These are phyloP conservation scores for Thymus quinquecostatus DNA, from an alignment of 257 asterid species.

Conservation along the genomic window DNA sequence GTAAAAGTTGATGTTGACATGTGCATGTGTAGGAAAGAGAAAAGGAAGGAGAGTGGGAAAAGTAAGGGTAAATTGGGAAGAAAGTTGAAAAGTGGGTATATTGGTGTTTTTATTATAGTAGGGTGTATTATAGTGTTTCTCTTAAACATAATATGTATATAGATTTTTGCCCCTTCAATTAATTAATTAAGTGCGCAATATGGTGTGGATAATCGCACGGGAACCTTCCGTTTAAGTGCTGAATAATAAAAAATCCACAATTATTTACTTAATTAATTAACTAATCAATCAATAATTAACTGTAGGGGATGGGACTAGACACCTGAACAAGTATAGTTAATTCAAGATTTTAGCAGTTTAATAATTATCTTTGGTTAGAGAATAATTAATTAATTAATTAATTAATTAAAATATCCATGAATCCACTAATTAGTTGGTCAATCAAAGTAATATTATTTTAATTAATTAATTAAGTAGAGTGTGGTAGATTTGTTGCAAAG, in stretches of 20 bases:
- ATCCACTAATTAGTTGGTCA: conserved; percentile 75
- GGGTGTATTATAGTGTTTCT: too few relatives aligned
- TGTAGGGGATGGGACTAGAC: conserved; percentile 65
- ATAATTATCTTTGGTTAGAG: conserved; percentile 39
- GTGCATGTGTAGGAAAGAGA: too few relatives aligned
- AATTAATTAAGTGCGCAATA: background rate
- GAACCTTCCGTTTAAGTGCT: conserved; percentile 58
- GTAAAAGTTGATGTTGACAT: too few relatives aligned
- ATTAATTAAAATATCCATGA: conserved; percentile 32
- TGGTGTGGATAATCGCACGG: conserved; percentile 47
- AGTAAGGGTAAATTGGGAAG: too few relatives aligned
- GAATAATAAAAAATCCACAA: conserved; percentile 48
- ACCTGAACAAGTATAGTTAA: conserved; percentile 41
- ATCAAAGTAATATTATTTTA: conserved; percentile 49
- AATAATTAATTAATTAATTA: conserved; percentile 40
- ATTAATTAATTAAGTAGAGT: conserved; percentile 45
- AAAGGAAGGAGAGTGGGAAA: too few relatives aligned
- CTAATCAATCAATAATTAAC: conserved; percentile 22
- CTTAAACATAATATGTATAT: too few relatives aligned
- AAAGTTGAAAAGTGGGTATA: too few relatives aligned
- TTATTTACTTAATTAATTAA: background rate
- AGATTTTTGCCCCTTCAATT: background rate
- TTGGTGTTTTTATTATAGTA: too few relatives aligned
- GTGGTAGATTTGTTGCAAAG: conserved; percentile 71
- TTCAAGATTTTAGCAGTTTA: conserved; percentile 15